These are phyloP conservation scores for Pugionium cornutum DNA, from an alignment of 345 rosid species.

Conservation along the genomic window DNA sequence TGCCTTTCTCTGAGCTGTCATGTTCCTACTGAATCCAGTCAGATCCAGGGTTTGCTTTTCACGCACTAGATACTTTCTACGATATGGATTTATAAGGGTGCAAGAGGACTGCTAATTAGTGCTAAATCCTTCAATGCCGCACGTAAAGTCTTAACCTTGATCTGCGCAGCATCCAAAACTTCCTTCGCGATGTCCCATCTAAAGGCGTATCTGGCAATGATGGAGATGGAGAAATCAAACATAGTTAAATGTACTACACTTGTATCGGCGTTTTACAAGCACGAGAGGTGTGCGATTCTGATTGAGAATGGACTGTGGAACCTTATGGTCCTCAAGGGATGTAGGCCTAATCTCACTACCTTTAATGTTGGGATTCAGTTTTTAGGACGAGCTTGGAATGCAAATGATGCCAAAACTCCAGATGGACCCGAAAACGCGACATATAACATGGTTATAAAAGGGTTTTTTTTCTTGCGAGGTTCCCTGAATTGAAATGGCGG, in stretches of 20 bases:
- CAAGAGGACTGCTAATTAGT: conserved; percentile 62
- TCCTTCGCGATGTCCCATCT: conserved; percentile 44
- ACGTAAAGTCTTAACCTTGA: conserved; percentile 56
- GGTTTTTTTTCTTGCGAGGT: conserved; percentile 63
- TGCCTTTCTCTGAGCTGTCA: no score
- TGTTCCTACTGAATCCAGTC: no score
- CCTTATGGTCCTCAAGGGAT: conserved; percentile 71
- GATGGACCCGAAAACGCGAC: conserved; percentile 65
- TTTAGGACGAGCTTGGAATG: conserved; percentile 72
- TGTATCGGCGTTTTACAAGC: conserved; percentile 64
- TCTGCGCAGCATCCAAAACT: conserved; percentile 50
- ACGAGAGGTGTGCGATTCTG: conserved; percentile 38
- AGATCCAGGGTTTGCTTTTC: no score
- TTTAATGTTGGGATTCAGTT: conserved; percentile 76
- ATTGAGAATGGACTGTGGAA: conserved; percentile 83
- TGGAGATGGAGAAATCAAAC: conserved; percentile 62
- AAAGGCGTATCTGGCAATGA: conserved; percentile 56
- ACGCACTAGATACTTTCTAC: conserved; percentile 23
- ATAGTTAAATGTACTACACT: conserved; percentile 77
- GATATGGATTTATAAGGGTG: conserved; percentile 66
- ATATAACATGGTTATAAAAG: conserved; percentile 80
- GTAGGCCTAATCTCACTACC: conserved; percentile 70
- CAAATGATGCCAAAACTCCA: conserved; percentile 67
- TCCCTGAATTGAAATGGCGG: conserved; percentile 84
- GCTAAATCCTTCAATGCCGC: conserved; percentile 80